A percentile compares a stretch with the other conserved stretches of the same genome.
Evolutionary conservation across 768 basidiomycete species (phyloP).

Genomic region (Suillus cothurnatus): DNA sequence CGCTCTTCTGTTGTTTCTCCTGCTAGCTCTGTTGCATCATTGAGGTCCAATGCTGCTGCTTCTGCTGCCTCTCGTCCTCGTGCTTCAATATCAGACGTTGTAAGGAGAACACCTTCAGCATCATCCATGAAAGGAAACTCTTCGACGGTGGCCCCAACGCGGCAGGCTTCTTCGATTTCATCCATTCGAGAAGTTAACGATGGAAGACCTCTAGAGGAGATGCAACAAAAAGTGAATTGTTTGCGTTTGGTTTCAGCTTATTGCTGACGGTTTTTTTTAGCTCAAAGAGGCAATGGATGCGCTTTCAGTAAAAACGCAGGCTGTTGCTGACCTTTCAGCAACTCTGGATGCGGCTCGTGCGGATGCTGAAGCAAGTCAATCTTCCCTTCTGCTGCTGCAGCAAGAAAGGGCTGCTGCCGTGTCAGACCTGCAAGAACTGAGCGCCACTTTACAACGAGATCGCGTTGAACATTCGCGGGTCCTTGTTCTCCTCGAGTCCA

Average conservation of each 20-base stretch:
- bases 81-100: constrained; percentile 67
- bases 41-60: constrained; percentile 41
- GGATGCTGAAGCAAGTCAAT: constrained; percentile 51
- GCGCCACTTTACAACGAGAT: constrained; percentile 41
- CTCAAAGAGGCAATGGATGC: constrained; percentile 59
- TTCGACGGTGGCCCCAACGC: constrained; percentile 36
- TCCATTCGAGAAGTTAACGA: constrained; percentile 74
- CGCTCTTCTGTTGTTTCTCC: constrained; percentile 62
- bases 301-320: constrained; percentile 53
- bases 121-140: constrained; percentile 42
- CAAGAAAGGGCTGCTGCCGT: constrained; percentile 51
- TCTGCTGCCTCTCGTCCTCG: constrained; percentile 54
- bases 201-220: constrained; percentile 53
- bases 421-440: constrained; percentile 46
- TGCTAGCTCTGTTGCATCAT: constrained; percentile 50
- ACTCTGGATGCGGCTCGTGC: constrained; percentile 49
- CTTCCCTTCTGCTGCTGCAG: constrained; percentile 48
- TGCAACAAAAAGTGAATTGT: constrained; percentile 59
- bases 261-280: constrained; percentile 37
- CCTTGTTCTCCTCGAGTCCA: constrained; percentile 38
- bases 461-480: constrained; percentile 30
- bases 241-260: background rate
- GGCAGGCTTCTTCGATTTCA: constrained; percentile 63
- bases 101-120: constrained; percentile 49
- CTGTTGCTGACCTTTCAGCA: constrained; percentile 48